A percentile compares a stretch with the other conserved stretches of the same genome.
phyloP scores from a whole-genome alignment of 2,329 filamentous ascomycete species.

The Scolecobasidium constrictum region DNA sequence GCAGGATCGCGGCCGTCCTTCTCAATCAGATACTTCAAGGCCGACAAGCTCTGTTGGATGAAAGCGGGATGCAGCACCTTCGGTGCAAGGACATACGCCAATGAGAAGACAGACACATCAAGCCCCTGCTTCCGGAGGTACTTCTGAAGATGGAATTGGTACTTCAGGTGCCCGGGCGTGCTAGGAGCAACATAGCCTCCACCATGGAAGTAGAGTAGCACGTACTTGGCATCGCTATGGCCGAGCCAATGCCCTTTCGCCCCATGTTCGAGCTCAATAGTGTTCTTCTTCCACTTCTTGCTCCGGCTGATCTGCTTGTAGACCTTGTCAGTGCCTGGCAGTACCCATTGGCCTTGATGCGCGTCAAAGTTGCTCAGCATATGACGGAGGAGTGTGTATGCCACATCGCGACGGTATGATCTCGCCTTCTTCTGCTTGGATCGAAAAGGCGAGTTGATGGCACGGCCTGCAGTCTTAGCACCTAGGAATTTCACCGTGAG shows the following conservation, averaged over 20 bases:
- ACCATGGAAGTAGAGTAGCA: constrained; percentile 7
- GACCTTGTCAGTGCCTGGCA: background rate
- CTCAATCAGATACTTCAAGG: constrained; percentile 31
- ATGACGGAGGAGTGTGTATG: background rate
- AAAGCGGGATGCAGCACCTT: constrained; percentile 35
- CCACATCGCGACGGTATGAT: constrained; percentile 5
- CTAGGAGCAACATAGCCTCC: constrained; percentile 45
- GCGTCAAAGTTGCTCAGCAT: background rate
- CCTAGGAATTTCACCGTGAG: too few species aligned
- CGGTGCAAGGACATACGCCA: constrained; percentile 47
- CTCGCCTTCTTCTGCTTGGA: too few species aligned
- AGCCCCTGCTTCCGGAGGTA: constrained; percentile 31
- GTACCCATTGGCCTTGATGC: background rate
- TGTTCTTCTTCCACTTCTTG: background rate
- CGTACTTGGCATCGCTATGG: constrained; percentile 2
- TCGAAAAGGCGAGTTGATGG: too few species aligned
- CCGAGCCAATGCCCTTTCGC: constrained; percentile 8
- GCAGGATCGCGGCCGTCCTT: constrained; percentile 22
- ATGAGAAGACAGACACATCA: constrained; percentile 38
- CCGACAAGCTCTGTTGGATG: constrained; percentile 33
- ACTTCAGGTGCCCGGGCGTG: constrained; percentile 36
- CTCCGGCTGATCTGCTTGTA: background rate
- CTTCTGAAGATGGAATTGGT: constrained; percentile 33
- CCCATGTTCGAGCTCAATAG: background rate
- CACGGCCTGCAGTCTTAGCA: too few species aligned